These are phyloP conservation scores for Solanum hybrid DNA, from an alignment of 305 asterid species.

Conservation along the genomic window DNA sequence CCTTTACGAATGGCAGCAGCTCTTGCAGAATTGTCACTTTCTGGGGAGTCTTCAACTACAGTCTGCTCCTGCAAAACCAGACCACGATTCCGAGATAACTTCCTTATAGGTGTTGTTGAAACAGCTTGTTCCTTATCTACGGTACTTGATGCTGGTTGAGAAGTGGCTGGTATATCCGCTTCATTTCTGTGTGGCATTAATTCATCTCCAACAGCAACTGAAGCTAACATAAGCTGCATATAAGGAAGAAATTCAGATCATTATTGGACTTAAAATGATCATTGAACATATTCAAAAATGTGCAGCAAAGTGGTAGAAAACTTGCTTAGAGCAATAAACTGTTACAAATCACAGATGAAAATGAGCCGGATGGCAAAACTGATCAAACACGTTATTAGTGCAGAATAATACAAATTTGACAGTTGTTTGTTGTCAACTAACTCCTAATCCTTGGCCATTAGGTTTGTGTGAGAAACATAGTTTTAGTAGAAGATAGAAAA, in stretches of 20 bases:
- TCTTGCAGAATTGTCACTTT: conserved; percentile 27
- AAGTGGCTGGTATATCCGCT: conserved; percentile 3
- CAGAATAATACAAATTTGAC: not conserved
- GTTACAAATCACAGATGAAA: not conserved
- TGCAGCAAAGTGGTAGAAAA: not conserved
- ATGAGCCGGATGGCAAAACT: not conserved
- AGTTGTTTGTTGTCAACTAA: not conserved
- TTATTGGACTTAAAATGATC: not conserved
- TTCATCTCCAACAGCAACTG: conserved; percentile 64
- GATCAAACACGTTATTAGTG: not conserved
- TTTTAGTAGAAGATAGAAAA: not conserved
- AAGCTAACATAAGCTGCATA: conserved; percentile 65
- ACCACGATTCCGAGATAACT: conserved; percentile 76
- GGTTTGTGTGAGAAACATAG: not conserved
- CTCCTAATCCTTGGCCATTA: not conserved
- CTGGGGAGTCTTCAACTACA: conserved; percentile 70
- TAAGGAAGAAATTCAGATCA: not conserved
- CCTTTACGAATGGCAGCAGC: conserved; percentile 47
- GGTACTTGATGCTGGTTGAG: conserved; percentile 14
- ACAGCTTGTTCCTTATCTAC: conserved; percentile 26
- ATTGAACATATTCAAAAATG: not conserved
- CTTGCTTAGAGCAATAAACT: not conserved
- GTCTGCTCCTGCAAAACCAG: conserved; percentile 74
- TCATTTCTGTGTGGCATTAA: conserved; percentile 68
- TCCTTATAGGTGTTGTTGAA: conserved; percentile 73